These are phyloP conservation scores for Rhodosporidiobolus sp. DNA, from an alignment of 768 basidiomycete genomes.

Conservation along the genomic window DNA sequence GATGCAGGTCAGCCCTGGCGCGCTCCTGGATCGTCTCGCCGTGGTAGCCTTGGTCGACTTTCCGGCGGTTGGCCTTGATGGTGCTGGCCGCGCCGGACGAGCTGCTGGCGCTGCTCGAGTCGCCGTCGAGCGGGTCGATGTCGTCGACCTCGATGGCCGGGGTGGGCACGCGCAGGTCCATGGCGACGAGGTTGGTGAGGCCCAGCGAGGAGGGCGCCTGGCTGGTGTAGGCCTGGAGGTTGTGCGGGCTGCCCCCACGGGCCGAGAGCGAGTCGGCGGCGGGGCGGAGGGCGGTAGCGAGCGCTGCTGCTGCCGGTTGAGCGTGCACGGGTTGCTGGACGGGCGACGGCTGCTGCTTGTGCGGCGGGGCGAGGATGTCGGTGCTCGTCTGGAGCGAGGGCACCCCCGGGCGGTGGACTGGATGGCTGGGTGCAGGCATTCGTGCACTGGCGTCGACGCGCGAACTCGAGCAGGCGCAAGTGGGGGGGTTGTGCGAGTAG, in stretches of 20 bases:
- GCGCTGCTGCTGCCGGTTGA: neutral
- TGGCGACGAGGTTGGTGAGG: constrained; percentile 18
- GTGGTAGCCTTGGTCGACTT: constrained; percentile 35
- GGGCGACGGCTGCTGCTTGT: neutral
- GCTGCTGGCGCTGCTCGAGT: constrained; percentile 4
- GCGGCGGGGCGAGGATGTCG: neutral
- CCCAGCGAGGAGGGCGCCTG: constrained; percentile 7
- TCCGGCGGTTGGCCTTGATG: constrained; percentile 2
- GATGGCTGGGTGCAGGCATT: no score
- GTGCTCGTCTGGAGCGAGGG: neutral
- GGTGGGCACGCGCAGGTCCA: constrained; percentile 23
- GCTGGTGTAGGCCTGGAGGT: neutral
- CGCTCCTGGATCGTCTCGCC: constrained; percentile 26
- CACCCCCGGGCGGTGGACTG: no score
- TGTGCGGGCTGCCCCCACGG: constrained; percentile 25
- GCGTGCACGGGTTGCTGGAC: neutral
- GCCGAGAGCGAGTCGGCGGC: constrained; percentile 29
- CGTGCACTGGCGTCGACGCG: no score
- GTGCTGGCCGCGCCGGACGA: neutral
- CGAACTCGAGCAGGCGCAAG: no score
- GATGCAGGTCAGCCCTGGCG: neutral
- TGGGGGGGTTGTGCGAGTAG: no score
- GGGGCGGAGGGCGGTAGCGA: constrained; percentile 24
- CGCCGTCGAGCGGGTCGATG: neutral
- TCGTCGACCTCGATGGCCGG: constrained; percentile 17